Conservation (phyloP, 257 asterid species). For the Striga asiatica region DNA sequence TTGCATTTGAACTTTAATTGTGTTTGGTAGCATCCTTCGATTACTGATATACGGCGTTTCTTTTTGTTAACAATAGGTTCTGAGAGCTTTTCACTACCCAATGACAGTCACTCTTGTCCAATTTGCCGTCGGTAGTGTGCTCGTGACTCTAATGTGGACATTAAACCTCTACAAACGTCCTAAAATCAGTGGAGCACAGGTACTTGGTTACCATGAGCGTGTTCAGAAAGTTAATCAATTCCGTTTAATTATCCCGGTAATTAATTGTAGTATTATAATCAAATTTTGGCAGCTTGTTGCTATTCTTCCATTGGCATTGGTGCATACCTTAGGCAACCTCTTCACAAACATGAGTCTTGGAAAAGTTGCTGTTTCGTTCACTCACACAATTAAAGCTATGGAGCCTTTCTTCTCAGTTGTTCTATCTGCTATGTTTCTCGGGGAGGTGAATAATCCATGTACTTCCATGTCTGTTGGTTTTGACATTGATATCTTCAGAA, state of each 20-base stretch:
- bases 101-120: conserved; percentile 74
- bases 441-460: conserved; percentile 40
- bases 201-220: no score
- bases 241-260: conserved; percentile 6
- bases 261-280: neutral
- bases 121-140: conserved; percentile 76
- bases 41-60: conserved; percentile 7
- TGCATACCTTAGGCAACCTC: conserved; percentile 78
- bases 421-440: conserved; percentile 79
- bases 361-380: conserved; percentile 83
- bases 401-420: conserved; percentile 89
- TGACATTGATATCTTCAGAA: no score
- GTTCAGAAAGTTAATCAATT: no score
- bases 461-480: neutral
- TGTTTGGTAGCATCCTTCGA: neutral
- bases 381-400: conserved; percentile 91
- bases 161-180: conserved; percentile 79
- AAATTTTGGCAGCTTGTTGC: conserved; percentile 57
- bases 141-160: conserved; percentile 72
- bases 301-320: conserved; percentile 74
- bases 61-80: conserved; percentile 39
- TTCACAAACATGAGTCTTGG: conserved; percentile 96
- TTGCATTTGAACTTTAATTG: no score
- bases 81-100: conserved; percentile 74
- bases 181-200: conserved; percentile 83